These are phyloP conservation scores for Aspergillus tamarii DNA, from an alignment of 2,329 filamentous ascomycete species.

Conservation along the genomic window DNA sequence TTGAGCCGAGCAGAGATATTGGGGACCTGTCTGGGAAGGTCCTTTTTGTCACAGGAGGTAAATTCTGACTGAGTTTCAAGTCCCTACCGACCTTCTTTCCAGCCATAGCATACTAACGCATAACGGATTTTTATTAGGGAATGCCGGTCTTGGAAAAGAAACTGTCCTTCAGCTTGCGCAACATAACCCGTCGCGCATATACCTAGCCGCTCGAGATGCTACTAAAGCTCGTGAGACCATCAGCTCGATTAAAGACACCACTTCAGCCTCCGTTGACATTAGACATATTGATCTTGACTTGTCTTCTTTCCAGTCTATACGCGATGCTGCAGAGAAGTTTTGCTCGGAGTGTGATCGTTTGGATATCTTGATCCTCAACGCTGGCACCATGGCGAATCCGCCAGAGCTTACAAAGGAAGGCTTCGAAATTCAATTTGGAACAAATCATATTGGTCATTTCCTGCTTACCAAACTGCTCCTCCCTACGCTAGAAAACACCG, in stretches of 20 bases:
- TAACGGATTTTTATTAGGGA: constrained; percentile 37
- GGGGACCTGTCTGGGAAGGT: constrained; percentile 52
- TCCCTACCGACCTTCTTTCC: neutral
- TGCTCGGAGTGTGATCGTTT: constrained; percentile 44
- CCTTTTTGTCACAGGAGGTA: constrained; percentile 57
- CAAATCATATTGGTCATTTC: constrained; percentile 52
- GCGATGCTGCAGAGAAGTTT: constrained; percentile 48
- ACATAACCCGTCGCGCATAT: constrained; percentile 57
- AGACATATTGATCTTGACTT: constrained; percentile 54
- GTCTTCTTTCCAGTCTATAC: constrained; percentile 54
- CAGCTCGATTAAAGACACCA: constrained; percentile 41
- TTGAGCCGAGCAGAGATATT: constrained; percentile 51
- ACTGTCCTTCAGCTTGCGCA: constrained; percentile 53
- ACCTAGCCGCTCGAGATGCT: constrained; percentile 56
- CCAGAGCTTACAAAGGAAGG: constrained; percentile 43
- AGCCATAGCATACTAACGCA: constrained; percentile 4
- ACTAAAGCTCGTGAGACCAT: constrained; percentile 50
- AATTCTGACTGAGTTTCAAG: neutral
- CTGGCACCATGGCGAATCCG: constrained; percentile 50
- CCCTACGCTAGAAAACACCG: constrained; percentile 43
- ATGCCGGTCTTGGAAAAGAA: constrained; percentile 51
- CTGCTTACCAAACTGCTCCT: constrained; percentile 49
- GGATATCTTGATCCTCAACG: constrained; percentile 52
- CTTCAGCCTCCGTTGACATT: constrained; percentile 42
- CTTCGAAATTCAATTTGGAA: constrained; percentile 51